Evolutionary conservation across 805 yeast genomes (phyloP), one percentile per base, ranked within the genome.

Genomic region (Barnettozyma sucrosica): DNA sequence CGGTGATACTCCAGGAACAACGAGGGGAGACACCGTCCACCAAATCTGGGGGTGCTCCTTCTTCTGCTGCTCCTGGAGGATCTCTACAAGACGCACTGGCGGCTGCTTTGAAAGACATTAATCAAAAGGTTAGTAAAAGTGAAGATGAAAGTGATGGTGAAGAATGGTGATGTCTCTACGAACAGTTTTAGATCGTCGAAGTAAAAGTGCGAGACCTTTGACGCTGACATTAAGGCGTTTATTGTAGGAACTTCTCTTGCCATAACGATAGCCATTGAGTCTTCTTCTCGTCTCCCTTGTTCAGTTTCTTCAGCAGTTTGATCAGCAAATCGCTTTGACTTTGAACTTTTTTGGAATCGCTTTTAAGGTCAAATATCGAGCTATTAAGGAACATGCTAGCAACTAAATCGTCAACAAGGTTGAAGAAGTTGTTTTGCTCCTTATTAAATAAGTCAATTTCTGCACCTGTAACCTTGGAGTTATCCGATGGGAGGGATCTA

Each of bases 21-120:
- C 70, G 71, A 36, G 92, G 92, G 21, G 86, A 80, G 44, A 61
- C 76, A 0, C 72, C 76, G 0, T 56, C 67, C 2, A 50, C 70
- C 1, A 51, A 71, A 7, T 62, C 72, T 0, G 51, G 64, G 6
- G 65, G 66, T 10, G 55, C 68, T n/a, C 59, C 71, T 9, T 59
- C 71, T 13, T 71, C 71, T n/a, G 72, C 67, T 4, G 41, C 41
- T 21, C 41, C 41, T 8, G 79, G 85, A 1, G 85, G 80, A 2
- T 72, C 79, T 13, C 67, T 89, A 49, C 96, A 96, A 1, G 95
- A 87, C 64, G 96, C 96, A 0, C 69, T 89, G 45, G 89, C 95
- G 9, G 86, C 86, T 16, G 98, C 97, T 3, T 74, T 92, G 54
- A 85, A 75, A 57, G 78, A 80, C 48, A 77, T 97, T 60, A 92